Evolutionary conservation across 192 early-diverging fungal genomes (phyloP).

Genomic region (Backusella circina): DNA sequence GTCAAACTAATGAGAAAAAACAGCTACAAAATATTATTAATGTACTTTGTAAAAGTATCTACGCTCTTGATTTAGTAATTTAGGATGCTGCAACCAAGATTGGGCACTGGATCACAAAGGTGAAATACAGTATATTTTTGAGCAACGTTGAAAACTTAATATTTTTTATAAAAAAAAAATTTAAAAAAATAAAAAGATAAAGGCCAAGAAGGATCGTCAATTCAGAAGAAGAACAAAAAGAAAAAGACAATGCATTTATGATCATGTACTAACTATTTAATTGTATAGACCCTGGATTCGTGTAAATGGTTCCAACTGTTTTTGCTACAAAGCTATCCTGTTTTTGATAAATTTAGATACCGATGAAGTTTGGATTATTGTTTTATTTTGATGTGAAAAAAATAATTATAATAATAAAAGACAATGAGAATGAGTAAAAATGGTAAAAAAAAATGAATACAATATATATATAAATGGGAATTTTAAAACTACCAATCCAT

Average conservation of each 20-base stretch:
- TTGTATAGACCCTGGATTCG: neutral
- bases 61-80: neutral
- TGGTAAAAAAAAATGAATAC: neutral
- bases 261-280: neutral
- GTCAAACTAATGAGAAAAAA: neutral
- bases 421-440: neutral
- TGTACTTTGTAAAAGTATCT: neutral
- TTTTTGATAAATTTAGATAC: neutral
- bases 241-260: neutral
- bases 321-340: neutral
- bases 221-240: neutral
- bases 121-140: slow-evolving; percentile 1
- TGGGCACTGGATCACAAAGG: neutral
- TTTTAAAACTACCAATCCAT: neutral
- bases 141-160: neutral
- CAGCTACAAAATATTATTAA: neutral
- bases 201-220: neutral
- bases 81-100: neutral
- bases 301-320: neutral
- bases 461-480: neutral
- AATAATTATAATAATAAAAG: neutral
- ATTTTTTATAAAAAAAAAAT: neutral
- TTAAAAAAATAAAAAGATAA: neutral
- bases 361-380: neutral
- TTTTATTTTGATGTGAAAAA: neutral